Evolutionary conservation across 768 basidiomycete species (phyloP), one percentile per base, ranked within the genome.

Genomic region (Lepiota subincarnata): DNA sequence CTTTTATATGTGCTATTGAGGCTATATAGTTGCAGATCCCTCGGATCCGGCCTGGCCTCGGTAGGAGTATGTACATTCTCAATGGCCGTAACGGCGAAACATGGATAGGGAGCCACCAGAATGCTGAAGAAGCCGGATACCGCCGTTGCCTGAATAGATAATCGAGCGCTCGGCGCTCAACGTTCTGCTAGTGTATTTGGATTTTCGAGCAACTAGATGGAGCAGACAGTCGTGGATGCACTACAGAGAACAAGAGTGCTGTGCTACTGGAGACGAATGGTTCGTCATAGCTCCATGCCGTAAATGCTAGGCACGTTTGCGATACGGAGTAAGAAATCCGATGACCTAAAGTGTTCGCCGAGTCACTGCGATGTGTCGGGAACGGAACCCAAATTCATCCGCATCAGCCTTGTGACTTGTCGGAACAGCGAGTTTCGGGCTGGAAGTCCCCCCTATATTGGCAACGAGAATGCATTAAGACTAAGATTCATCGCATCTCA

Each of bases 81-180:
- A 13, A 40, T 14, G 22, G 22, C 18, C 38, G 24, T 40, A 12
- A 24, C 48, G 48, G 48, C 48, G 48, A 50, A 50, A 50, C 48
- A 41, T 41, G 24, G 24, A 28, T 18, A 11, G 39, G 37, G 37
- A 40, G 48, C 20, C 24, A 41, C 38, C 38, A 18, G 20, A 19
- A 50, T 49, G 22, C 20, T 22, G 28, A 31, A 40, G 16, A 26
- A 28, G 38, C 38, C 48, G 48, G 48, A 12, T n/a, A 28, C 26
- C 48, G 38, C 48, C 48, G 48, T 20, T 34, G 18, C 31, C 31
- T 31, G 31, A 31, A 31, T 31, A 31, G 31, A 31, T 31, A 31
- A 31, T 31, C 8, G 31, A 31, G 31, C 31, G 31, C 31, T 31
- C 31, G 31, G 31, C 31, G 31, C 31, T 31, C 31, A 31, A 31